These are phyloP conservation scores for Plasmodium gallinaceum DNA, from an alignment of 169 alveolate genomes.

Conservation along the genomic window DNA sequence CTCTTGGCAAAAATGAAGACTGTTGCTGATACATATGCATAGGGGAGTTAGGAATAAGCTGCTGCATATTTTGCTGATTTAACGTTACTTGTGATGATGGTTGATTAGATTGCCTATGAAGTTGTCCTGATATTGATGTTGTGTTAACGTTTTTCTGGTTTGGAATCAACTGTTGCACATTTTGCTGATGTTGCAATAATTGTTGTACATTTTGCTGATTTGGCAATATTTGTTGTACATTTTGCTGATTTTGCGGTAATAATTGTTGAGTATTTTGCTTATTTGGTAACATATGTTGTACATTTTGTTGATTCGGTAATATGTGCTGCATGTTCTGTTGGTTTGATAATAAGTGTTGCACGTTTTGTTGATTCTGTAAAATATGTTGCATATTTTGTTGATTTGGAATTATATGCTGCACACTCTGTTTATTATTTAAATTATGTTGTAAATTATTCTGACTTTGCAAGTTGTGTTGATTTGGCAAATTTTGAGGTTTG, in stretches of 20 bases:
- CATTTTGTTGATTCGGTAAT: conserved; percentile 13
- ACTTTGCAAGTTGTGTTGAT: neutral
- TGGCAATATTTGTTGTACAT: conserved; percentile 30
- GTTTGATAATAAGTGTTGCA: neutral
- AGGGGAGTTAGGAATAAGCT: conserved; percentile 26
- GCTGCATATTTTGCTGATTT: conserved; percentile 48
- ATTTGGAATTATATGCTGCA: neutral
- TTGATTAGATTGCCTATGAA: conserved; percentile 56
- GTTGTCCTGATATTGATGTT: conserved; percentile 30
- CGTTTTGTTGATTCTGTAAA: conserved; percentile 8
- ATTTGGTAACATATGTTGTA: conserved; percentile 25
- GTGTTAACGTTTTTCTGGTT: conserved; percentile 26
- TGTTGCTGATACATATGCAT: conserved; percentile 42
- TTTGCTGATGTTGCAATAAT: conserved; percentile 15
- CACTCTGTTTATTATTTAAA: neutral
- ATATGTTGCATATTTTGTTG: conserved; percentile 33
- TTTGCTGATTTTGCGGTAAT: conserved; percentile 13
- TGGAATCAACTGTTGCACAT: conserved; percentile 40
- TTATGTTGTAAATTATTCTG: neutral
- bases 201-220: conserved; percentile 25
- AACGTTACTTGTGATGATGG: conserved; percentile 17
- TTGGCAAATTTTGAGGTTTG: conserved; percentile 1
- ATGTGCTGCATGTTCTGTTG: conserved; percentile 28
- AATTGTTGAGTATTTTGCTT: conserved; percentile 26
- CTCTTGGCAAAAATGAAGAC: conserved; percentile 26